phyloP scores from a whole-genome alignment of 352 stramenopile genomes.

The Globisporangium yorkense region DNA sequence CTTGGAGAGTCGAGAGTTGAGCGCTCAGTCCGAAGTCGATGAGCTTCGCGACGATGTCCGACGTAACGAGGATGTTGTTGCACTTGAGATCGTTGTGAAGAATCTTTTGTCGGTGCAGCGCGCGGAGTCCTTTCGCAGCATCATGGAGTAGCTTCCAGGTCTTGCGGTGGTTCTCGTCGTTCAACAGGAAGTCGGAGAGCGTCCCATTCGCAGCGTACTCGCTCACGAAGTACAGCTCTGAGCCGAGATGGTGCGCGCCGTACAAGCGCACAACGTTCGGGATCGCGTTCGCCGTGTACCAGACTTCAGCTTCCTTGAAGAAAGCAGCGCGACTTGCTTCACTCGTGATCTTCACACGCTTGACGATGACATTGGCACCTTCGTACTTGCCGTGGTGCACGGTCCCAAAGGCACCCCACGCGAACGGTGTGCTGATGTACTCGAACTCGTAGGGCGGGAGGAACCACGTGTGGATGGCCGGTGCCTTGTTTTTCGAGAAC shows the following conservation, averaged over 20 bases:
- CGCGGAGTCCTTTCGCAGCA: neutral
- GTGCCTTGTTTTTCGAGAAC: neutral
- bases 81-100: constrained; percentile 1
- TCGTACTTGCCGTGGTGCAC: neutral
- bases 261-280: neutral
- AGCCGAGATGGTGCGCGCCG: neutral
- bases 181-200: neutral
- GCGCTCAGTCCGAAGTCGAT: neutral
- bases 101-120: neutral
- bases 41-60: neutral
- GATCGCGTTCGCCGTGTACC: neutral
- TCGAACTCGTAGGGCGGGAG: constrained; percentile 6
- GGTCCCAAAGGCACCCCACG: neutral
- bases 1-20: neutral
- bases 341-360: neutral
- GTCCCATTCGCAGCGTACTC: neutral
- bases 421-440: neutral
- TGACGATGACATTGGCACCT: neutral
- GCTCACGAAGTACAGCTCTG: neutral
- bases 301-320: neutral
- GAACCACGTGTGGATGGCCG: constrained; percentile 3
- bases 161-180: neutral
- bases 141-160: neutral
- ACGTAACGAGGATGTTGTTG: neutral
- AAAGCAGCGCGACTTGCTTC: neutral